Evolutionary conservation across 306 rosid genomes (phyloP), one percentile per base, ranked within the genome.

Genomic region (Mimosa pudica): DNA sequence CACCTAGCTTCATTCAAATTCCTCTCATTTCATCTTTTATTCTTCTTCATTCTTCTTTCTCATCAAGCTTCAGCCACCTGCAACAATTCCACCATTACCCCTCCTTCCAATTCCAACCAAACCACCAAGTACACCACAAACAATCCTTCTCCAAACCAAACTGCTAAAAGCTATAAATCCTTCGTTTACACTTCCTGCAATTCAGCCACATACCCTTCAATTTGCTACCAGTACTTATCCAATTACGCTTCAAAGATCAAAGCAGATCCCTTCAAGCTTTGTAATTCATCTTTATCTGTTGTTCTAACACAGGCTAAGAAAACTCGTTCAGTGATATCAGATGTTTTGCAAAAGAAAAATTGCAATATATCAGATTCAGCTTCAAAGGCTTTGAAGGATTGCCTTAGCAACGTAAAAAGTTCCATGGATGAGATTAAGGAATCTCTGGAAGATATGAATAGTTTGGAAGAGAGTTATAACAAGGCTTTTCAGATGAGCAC

Each of bases 161-260:
- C 5, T 30, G 6, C 17, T 8, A 55, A 55, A 3, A 5, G 0
- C 61, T 46, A 44, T 77, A 46, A 46, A 61, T 38, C 75, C 54
- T 85, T 83, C 46, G 54, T 91, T 0, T 62, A 7, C 80, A 75
- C 55, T 12, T 74, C 88, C 3, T 89, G 96, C 87, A 88, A 55
- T 10, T 72, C 86, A 71, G 76, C 89, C 17, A 84, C 88, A 11
- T 87, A 86, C 49, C 86, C 94, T 0, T 45, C 75, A 13, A 57
- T 79, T 4, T 92, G 97, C 77, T 82, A 83, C 82, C 24, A 79
- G 5, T 75, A 84, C 4, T 77, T 92, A 33, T 74, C 62, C 3
- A 82, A 84, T 1, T 84, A 86, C 36, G 86, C 96, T 45, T 75
- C 83, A 20, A 80, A 71, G 70, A 84, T 89, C 70, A 73, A 84